A percentile compares a stretch with the other conserved stretches of the same genome.
Conservation (phyloP, 345 rosid species). For the Rhizophora apiculata region DNA sequence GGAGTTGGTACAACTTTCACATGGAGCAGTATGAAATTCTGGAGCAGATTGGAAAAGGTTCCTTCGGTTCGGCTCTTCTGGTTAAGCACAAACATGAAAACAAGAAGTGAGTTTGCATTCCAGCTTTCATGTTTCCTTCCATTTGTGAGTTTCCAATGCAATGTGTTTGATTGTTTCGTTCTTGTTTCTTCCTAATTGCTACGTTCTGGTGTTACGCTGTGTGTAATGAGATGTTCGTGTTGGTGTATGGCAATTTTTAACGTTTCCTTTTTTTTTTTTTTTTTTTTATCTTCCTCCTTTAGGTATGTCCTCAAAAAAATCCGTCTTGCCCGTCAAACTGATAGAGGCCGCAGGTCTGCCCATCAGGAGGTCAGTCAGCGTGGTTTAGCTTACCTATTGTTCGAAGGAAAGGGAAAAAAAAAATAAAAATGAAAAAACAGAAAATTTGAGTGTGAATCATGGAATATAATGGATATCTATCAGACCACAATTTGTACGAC, state of each 20-base stretch:
- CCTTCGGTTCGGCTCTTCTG: constrained; percentile 94
- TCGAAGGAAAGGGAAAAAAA: not conserved
- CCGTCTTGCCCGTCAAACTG: constrained; percentile 97
- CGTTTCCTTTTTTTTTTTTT: not conserved
- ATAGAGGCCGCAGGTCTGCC: constrained; percentile 90
- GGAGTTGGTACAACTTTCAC: not conserved
- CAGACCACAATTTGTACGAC: too few relatives aligned
- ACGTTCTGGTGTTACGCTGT: too few relatives aligned
- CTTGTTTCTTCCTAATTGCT: not conserved
- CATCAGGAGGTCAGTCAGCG: constrained; percentile 74
- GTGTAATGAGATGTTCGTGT: too few relatives aligned
- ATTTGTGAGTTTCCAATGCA: not conserved
- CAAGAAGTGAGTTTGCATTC: constrained; percentile 59
- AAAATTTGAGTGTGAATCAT: too few relatives aligned
- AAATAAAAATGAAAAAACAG: too few relatives aligned
- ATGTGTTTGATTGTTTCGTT: not conserved
- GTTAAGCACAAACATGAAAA: constrained; percentile 93
- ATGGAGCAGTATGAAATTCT: constrained; percentile 95
- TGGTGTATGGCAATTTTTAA: not conserved
- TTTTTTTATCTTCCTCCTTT: not conserved
- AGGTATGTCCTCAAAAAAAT: constrained; percentile 97
- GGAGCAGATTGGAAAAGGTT: constrained; percentile 95
- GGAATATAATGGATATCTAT: too few relatives aligned
- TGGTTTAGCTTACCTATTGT: not conserved
- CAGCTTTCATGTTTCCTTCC: not conserved